A percentile compares a stretch with the other conserved stretches of the same genome.
Evolutionary conservation across 495 filamentous ascomycete genomes (phyloP).

Genomic region (Neurospora sp.): DNA sequence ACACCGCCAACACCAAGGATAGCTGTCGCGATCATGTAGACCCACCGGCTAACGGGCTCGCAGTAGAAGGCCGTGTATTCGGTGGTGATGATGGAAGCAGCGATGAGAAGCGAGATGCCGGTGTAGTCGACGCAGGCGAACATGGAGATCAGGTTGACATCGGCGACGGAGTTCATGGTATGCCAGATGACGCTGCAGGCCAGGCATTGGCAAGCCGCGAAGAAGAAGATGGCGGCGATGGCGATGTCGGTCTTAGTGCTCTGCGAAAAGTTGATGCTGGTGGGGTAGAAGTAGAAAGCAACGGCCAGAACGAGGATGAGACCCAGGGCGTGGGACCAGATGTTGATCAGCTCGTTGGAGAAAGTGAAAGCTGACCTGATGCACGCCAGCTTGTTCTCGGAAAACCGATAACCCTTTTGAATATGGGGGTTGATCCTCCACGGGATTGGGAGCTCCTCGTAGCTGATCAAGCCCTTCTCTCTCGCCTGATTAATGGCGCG

Average conservation of each 20-base stretch:
- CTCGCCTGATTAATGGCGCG: slow-evolving; percentile 65
- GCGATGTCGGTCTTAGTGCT: slow-evolving; percentile 80
- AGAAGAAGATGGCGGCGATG: slow-evolving; percentile 91
- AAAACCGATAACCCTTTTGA: slow-evolving; percentile 82
- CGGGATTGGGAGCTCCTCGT: slow-evolving; percentile 80
- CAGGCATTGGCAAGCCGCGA: slow-evolving; percentile 91
- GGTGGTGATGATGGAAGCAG: slow-evolving; percentile 93
- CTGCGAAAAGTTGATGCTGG: slow-evolving; percentile 69
- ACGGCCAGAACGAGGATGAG: slow-evolving; percentile 77
- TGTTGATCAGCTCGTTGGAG: slow-evolving; percentile 93
- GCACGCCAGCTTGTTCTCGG: slow-evolving; percentile 76
- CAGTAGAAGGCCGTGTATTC: slow-evolving; percentile 99
- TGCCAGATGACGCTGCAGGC: slow-evolving; percentile 96
- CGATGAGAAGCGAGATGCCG: slow-evolving; percentile 91
- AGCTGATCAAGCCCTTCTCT: slow-evolving; percentile 73
- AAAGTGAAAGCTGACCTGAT: slow-evolving; percentile 69
- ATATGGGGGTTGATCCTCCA: slow-evolving; percentile 97
- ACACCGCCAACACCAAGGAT: slow-evolving; percentile 76
- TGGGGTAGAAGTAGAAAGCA: slow-evolving; percentile 95
- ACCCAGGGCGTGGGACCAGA: slow-evolving; percentile 91
- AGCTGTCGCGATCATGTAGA: slow-evolving; percentile 76
- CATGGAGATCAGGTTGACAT: slow-evolving; percentile 79
- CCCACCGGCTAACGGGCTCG: slow-evolving; percentile 77
- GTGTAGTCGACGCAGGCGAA: slow-evolving; percentile 99
- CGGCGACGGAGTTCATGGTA: slow-evolving; percentile 91